A percentile compares a stretch with the other conserved stretches of the same genome.
These are phyloP conservation scores for Mycena filopes DNA, from an alignment of 768 basidiomycete genomes.

Conservation along the genomic window DNA sequence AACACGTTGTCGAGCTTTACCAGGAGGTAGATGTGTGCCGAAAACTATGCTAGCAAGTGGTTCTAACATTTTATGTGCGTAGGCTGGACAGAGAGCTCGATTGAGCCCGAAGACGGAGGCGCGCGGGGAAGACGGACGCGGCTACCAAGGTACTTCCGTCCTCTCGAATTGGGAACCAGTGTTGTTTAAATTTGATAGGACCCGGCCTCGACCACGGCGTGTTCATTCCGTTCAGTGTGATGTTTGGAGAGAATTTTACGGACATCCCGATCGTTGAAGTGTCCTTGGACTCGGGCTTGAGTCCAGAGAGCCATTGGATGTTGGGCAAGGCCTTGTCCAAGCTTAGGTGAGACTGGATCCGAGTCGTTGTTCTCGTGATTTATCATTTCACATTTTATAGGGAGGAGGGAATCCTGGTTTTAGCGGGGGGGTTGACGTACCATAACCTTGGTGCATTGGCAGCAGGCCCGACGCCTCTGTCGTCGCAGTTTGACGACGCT, in stretches of 20 bases:
- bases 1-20: slow-evolving; percentile 68
- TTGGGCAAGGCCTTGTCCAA: slow-evolving; percentile 69
- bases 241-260: slow-evolving; percentile 76
- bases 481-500: too few species aligned
- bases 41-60: too few species aligned
- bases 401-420: not conserved
- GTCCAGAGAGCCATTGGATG: slow-evolving; percentile 71
- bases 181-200: slow-evolving; percentile 41
- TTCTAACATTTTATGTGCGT: not conserved
- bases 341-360: slow-evolving; percentile 52
- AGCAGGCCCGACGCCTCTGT: too few species aligned
- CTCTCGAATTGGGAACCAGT: not conserved
- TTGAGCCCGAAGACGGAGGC: slow-evolving; percentile 58
- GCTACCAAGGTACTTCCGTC: slow-evolving; percentile 58
- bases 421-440: not conserved
- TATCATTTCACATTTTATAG: too few species aligned
- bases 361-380: too few species aligned
- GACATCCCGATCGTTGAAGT: slow-evolving; percentile 78
- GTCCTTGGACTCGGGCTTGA: slow-evolving; percentile 69
- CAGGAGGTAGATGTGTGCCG: slow-evolving; percentile 54
- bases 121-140: slow-evolving; percentile 73
- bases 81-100: slow-evolving; percentile 66
- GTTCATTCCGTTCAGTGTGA: slow-evolving; percentile 80
- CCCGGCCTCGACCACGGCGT: slow-evolving; percentile 84
- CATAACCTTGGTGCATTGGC: too few species aligned